Conservation (phyloP, 176 grass and related monocot species). For the Secale cereale region DNA sequence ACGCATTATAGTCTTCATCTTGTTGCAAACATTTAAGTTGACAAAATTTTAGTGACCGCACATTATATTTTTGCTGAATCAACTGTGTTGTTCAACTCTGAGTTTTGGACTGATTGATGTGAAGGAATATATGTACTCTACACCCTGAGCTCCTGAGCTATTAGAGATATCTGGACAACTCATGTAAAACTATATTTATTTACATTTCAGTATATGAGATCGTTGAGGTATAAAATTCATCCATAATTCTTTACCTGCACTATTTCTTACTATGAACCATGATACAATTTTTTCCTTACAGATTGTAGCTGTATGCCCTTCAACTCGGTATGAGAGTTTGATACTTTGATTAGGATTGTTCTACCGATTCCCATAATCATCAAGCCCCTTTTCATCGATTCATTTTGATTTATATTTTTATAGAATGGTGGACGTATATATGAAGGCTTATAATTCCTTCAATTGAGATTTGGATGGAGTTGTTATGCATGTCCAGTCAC, state of each 20-base stretch:
- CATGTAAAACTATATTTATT: neutral
- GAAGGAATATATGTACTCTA: neutral
- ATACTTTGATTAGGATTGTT: neutral
- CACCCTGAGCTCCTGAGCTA: neutral
- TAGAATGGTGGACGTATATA: neutral
- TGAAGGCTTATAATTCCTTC: no score
- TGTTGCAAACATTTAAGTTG: neutral
- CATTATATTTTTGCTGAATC: neutral
- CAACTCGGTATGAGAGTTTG: neutral
- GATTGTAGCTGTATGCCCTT: neutral
- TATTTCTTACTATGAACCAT: constrained; percentile 1
- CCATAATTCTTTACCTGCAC: neutral
- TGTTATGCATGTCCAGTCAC: no score
- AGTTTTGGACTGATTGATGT: neutral
- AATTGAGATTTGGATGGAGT: no score
- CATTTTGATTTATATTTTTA: neutral
- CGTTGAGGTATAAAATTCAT: neutral
- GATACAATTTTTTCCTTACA: neutral
- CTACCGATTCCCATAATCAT: neutral
- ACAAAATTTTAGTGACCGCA: neutral
- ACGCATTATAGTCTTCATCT: neutral
- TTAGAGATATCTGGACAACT: neutral
- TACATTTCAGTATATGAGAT: neutral
- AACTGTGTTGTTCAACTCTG: constrained; percentile 2
- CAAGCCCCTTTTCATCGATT: neutral